Evolutionary conservation across 306 rosid species (phyloP), one percentile per base, ranked within the genome.

Genomic region (Canavalia ensiformis): DNA sequence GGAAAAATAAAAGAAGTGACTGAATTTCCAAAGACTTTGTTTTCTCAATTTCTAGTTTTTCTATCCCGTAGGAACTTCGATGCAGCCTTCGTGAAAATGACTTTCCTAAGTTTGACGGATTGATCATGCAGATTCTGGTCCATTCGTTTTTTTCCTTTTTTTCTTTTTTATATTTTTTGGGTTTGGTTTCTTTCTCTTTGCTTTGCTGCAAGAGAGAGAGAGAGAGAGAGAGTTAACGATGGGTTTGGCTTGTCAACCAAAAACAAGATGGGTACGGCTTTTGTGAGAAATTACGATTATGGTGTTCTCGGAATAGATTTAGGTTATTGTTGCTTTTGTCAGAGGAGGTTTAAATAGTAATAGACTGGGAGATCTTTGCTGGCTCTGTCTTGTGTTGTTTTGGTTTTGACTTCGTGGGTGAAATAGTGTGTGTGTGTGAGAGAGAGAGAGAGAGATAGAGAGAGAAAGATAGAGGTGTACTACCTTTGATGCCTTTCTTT

Each of bases 61-160:
- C 57, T 82, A 77, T 75, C 82, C 55, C 75, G 71, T 47, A 59
- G 56, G 66, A 72, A 55, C 77, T 81, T 85, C 70, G 68, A 41
- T 71, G 78, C 77, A 76, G 84, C 76, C 60, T 79, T 51, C 12
- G 18, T 82, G 96, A 88, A 52, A 91, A 84, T 9, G 93, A 89
- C 93, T 73, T 49, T 37, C 51, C 65, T 54, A 75, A 41, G 77
- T 86, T 89, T 85, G 89, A 91, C 88, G 84, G 86, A 85, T 55
- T 49, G 66, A 72, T 68, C 55, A 87, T 77, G 70, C 80, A 86
- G 78, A 83, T 87, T 89, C 82, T 63, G 51, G 86, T 76, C 92
- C 87, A 79, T 81, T 84, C 79, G 44, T 77, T 80, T 79, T 77
- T 68, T 18, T 46, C 37, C 9, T 3, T 50, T 3, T 46, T 41